These are phyloP conservation scores for Wickerhamiella brachini DNA, from an alignment of 805 yeast genomes.

Conservation along the genomic window DNA sequence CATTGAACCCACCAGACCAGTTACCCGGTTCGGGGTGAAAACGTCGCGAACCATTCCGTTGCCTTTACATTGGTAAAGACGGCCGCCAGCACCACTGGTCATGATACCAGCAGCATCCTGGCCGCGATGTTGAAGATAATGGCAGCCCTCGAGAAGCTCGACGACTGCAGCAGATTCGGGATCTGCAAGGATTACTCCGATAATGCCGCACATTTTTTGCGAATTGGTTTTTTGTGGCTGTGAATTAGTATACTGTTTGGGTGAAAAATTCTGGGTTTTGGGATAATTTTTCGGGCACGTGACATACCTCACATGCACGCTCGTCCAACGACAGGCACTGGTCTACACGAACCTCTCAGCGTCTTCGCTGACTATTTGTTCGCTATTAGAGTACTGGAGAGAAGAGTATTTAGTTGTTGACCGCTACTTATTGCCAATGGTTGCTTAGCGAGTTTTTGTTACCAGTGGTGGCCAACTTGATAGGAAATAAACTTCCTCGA, in stretches of 20 bases:
- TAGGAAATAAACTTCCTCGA: too few relatives aligned
- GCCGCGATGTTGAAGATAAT: conserved; percentile 91
- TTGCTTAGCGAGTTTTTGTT: too few relatives aligned
- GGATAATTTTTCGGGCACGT: background rate
- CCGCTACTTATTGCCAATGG: too few relatives aligned
- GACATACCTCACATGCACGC: background rate
- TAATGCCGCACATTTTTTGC: conserved; percentile 75
- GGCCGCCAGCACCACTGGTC: conserved; percentile 86
- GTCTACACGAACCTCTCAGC: too few relatives aligned
- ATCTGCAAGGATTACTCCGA: conserved; percentile 77
- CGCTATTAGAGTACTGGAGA: too few relatives aligned
- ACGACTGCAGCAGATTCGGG: conserved; percentile 64
- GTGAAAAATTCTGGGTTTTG: background rate
- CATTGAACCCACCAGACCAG: conserved; percentile 78
- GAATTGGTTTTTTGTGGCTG: background rate
- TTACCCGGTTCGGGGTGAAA: conserved; percentile 70
- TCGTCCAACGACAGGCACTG: too few relatives aligned
- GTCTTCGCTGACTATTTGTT: too few relatives aligned
- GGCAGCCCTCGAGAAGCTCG: conserved; percentile 82
- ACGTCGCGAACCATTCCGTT: conserved; percentile 98
- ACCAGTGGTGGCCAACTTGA: too few relatives aligned
- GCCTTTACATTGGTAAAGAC: conserved; percentile 95
- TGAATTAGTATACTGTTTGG: background rate
- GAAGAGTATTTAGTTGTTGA: too few relatives aligned
- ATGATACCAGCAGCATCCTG: conserved; percentile 99